A percentile compares a stretch with the other conserved stretches of the same genome.
phyloP scores from a whole-genome alignment of 2,329 filamentous ascomycete genomes.

The Calonectria pteridis region DNA sequence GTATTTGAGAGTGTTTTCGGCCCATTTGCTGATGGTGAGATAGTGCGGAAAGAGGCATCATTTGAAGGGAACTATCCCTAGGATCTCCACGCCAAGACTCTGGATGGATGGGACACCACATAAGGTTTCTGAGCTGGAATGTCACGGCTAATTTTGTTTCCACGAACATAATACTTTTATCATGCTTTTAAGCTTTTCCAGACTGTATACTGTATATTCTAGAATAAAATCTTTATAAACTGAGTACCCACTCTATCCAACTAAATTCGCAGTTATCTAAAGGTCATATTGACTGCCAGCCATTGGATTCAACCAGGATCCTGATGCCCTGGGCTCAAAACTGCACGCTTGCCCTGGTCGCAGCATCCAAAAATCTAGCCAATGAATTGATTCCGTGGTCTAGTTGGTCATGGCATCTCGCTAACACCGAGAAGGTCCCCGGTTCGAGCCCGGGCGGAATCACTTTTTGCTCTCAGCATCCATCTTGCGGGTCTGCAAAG shows the following conservation, averaged over 20 bases:
- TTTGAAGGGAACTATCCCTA: background rate
- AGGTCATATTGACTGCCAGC: too few species aligned
- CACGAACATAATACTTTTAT: too few species aligned
- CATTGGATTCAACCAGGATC: background rate
- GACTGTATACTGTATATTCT: too few species aligned
- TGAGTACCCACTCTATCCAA: background rate
- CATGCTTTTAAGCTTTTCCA: too few species aligned
- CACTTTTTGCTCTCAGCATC: background rate
- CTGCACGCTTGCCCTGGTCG: background rate
- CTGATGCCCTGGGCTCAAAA: background rate
- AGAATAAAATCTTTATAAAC: background rate
- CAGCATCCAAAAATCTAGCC: background rate
- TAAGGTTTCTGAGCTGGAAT: background rate
- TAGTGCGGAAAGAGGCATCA: background rate
- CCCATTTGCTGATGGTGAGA: constrained; percentile 21
- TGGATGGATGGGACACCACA: background rate
- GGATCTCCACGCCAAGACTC: background rate
- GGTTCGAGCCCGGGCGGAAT: constrained; percentile 10
- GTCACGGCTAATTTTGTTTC: background rate
- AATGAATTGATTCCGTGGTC: background rate
- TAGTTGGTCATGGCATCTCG: constrained; percentile 10
- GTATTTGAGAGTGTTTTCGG: background rate
- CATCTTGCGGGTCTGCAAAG: background rate
- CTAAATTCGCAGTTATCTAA: background rate
- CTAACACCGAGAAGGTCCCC: constrained; percentile 11